Base-by-base conservation (phyloP, 257 asterid species). In the Plantago ovata region DNA sequence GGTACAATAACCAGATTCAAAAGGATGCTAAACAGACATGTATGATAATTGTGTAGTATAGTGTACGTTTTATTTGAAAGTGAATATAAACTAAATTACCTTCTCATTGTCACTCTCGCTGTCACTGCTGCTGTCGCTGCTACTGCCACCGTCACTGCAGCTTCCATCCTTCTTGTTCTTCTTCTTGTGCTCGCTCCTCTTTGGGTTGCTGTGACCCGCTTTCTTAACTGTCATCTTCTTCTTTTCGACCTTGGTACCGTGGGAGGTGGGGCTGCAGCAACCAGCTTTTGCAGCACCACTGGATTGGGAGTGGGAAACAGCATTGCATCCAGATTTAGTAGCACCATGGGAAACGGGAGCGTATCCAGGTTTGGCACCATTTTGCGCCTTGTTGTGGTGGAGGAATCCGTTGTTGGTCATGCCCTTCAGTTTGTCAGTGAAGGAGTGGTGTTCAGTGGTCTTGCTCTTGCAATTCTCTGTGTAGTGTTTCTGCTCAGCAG, bases 401-500 rank as follows among this genome's bases (percentile, higher is more conserved):
- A 49, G 24, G 18, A 49, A 20, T 32, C 19, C 12, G 21, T 49
- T 49, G 38, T 49, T 33, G 7, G 55, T 49, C 55, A 49, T 49
- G 14, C 55, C 55, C 38, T 49, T 49, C 33, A 49, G 21, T 49
- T 49, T 49, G 55, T 49, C 24, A 32, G 55, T 49, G 55, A 49
- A 49, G 55, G 55, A 22, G 13, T 49, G 55, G n/a, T 49, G 55
- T 49, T 49, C 55, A 49, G 24, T 49, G 38, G 55, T 49, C 55
- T 49, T 49, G 55, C 24, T 49, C 38, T 49, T 49, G 55, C 55
- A 4, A 10, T n/a, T 21, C 0, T 49, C 55, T 19, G 55, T n/a
- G 38, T 33, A 49, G 18, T 21, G 14, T 21, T 49, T 49, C 11
- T 21, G 55, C 55, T 49, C 55, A 12, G 6, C 9, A 15, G 55